Evolutionary conservation across 768 basidiomycete genomes (phyloP).

Genomic region (Auriculariales sp.): DNA sequence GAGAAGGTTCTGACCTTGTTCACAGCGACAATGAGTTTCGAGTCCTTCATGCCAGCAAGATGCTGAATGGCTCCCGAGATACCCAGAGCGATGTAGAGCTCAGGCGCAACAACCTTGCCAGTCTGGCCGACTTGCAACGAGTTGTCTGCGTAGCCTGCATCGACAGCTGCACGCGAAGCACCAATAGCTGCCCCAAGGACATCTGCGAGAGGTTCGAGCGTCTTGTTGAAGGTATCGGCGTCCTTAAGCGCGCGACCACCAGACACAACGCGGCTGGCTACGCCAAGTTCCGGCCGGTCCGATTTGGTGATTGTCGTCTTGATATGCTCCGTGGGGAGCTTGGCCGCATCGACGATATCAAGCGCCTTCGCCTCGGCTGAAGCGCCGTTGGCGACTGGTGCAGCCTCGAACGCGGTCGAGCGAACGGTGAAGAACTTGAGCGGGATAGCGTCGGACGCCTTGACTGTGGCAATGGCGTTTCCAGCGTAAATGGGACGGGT

Average conservation of each 20-base stretch:
- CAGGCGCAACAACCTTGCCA: conserved; percentile 94
- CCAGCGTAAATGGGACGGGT: conserved; percentile 95
- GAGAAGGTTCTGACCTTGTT: conserved; percentile 58
- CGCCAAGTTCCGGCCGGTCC: conserved; percentile 82
- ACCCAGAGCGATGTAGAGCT: conserved; percentile 89
- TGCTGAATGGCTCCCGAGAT: conserved; percentile 99
- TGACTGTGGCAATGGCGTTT: conserved; percentile 89
- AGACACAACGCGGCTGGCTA: conserved; percentile 79
- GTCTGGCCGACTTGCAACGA: conserved; percentile 98
- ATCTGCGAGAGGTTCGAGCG: conserved; percentile 86
- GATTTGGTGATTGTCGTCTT: conserved; percentile 73
- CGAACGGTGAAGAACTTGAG: conserved; percentile 94
- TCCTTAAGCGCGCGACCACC: conserved; percentile 93
- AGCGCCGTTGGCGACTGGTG: conserved; percentile 26
- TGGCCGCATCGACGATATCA: conserved; percentile 45
- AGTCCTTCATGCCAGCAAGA: conserved; percentile 98
- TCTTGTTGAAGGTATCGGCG: conserved; percentile 78
- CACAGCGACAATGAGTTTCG: conserved; percentile 92
- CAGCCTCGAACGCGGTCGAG: conserved; percentile 75
- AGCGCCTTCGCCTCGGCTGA: conserved; percentile 47
- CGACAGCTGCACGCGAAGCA: conserved; percentile 95
- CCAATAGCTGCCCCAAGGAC: conserved; percentile 89
- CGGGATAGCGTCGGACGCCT: conserved; percentile 56
- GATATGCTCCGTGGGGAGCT: conserved; percentile 46
- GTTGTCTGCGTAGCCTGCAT: conserved; percentile 96